Evolutionary conservation across 345 rosid species (phyloP), one percentile per base, ranked within the genome.

Genomic region (Populus deltoides): DNA sequence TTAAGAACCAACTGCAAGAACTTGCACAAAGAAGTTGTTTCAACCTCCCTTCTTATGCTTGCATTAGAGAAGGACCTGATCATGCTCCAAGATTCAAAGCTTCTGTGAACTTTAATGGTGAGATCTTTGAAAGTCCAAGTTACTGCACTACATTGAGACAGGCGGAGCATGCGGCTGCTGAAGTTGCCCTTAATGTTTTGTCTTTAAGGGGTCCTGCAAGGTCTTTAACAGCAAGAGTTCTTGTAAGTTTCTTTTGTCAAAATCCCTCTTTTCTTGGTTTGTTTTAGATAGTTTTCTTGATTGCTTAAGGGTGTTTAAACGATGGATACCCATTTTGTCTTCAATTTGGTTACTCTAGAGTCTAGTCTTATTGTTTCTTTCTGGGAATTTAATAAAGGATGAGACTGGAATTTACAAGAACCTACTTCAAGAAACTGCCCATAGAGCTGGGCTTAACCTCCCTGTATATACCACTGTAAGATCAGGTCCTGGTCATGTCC

Each of bases 31-130:
- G 93, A 86, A 91, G 96, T 77, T 91, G 96, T 82, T 91, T 91
- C 69, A 90, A 79, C 45, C 93, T 90, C n/a, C 96, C 96, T 71
- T 85, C 91, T 27, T 92, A 92, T 86, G 84, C 89, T 41, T 89
- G 91, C 72, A 75, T 83, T 79, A 89, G 93, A 84, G 89, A 87
- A 89, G 93, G 96, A 57, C 96, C 92, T 33, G 93, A 92, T 86
- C 93, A 90, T 85, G 96, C 92, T 8, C 96, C 96, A 18, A 87
- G 96, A 75, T 92, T 92, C 81, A 92, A 87, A 89, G 92, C 96
- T 77, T 90, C 84, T 53, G 96, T 91, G 36, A 91, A 90, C 75
- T 90, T 91, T 83, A 91, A 91, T 70, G 92, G 96, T 31, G 93
- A 91, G 84, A 83, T 86, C 83, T 91, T 89, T 81, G 92, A 85